Percentiles rank a stretch among this genome's conserved stretches.
phyloP scores from a whole-genome alignment of 768 basidiomycete genomes.

The Pleurotus giganteus region DNA sequence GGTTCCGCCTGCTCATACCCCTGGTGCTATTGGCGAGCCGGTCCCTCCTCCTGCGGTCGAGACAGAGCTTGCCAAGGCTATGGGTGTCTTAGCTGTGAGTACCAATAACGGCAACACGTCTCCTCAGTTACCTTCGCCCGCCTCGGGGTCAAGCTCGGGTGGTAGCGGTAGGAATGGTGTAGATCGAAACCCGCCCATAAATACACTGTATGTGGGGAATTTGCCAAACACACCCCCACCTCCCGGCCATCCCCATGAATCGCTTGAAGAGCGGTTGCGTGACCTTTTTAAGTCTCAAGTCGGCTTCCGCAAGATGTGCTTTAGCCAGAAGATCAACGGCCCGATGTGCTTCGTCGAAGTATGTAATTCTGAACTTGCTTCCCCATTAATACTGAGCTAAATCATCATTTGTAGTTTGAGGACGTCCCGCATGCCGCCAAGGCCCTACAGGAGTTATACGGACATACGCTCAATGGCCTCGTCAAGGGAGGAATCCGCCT shows the following conservation, averaged over 20 bases:
- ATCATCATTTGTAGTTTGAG: conserved; percentile 63
- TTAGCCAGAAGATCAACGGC: conserved; percentile 94
- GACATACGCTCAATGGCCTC: conserved; percentile 84
- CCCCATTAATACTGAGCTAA: conserved; percentile 41
- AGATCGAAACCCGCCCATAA: conserved; percentile 98
- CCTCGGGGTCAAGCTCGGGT: conserved; percentile 55
- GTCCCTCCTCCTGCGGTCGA: conserved; percentile 20
- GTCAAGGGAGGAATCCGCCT: conserved; percentile 97
- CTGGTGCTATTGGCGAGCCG: conserved; percentile 15
- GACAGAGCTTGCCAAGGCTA: conserved; percentile 34
- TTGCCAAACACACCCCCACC: conserved; percentile 80
- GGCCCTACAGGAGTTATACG: conserved; percentile 89
- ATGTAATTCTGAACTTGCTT: conserved; percentile 18
- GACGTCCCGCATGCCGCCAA: conserved; percentile 82
- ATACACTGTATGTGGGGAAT: conserved; percentile 99
- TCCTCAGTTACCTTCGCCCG: conserved; percentile 76
- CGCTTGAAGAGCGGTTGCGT: conserved; percentile 84
- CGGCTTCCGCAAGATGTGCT: conserved; percentile 91
- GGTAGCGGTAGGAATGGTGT: conserved; percentile 43
- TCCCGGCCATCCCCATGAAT: conserved; percentile 68
- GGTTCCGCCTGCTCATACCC: conserved; percentile 19
- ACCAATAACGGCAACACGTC: conserved; percentile 58
- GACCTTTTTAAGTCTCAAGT: conserved; percentile 75
- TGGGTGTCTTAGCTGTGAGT: conserved; percentile 50
- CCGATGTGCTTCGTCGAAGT: conserved; percentile 99